Evolutionary conservation across 495 filamentous ascomycete genomes (phyloP).

Genomic region (Hypoxylon lienhwacheense): DNA sequence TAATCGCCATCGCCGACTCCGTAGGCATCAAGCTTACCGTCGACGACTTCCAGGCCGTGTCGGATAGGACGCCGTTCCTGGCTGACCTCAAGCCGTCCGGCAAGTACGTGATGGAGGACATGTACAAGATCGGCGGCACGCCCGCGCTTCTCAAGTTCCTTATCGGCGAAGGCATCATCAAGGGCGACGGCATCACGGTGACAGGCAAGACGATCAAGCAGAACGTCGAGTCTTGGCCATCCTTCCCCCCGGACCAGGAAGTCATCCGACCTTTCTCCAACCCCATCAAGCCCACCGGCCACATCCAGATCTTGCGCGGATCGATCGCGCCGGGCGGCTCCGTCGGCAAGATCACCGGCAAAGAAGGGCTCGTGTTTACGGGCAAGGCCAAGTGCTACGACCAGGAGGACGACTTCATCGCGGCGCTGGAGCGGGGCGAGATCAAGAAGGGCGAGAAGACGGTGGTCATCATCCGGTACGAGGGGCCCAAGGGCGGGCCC

Average conservation of each 20-base stretch:
- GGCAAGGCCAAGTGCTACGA: constrained; percentile 90
- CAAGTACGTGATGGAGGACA: constrained; percentile 94
- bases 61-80: constrained; percentile 87
- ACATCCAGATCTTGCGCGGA: constrained; percentile 95
- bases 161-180: constrained; percentile 83
- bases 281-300: constrained; percentile 91
- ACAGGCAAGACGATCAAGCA: constrained; percentile 91
- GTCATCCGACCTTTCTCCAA: constrained; percentile 90
- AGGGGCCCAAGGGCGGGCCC: constrained; percentile 78
- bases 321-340: constrained; percentile 86
- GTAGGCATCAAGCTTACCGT: constrained; percentile 93
- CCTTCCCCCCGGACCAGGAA: constrained; percentile 80
- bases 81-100: constrained; percentile 97
- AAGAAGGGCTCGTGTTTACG: constrained; percentile 87
- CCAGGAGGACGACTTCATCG: constrained; percentile 77
- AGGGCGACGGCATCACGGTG: constrained; percentile 86
- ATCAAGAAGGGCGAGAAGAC: constrained; percentile 97
- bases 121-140: constrained; percentile 88
- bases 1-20: constrained; percentile 93
- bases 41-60: constrained; percentile 96
- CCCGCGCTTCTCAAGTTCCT: constrained; percentile 90
- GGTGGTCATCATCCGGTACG: constrained; percentile 96
- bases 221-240: constrained; percentile 77
- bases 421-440: constrained; percentile 73
- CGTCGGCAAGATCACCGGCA: constrained; percentile 98